Evolutionary conservation across 2,329 filamentous ascomycete species (phyloP), one percentile per base, ranked within the genome.

Genomic region (Calonectria hawksworthii): DNA sequence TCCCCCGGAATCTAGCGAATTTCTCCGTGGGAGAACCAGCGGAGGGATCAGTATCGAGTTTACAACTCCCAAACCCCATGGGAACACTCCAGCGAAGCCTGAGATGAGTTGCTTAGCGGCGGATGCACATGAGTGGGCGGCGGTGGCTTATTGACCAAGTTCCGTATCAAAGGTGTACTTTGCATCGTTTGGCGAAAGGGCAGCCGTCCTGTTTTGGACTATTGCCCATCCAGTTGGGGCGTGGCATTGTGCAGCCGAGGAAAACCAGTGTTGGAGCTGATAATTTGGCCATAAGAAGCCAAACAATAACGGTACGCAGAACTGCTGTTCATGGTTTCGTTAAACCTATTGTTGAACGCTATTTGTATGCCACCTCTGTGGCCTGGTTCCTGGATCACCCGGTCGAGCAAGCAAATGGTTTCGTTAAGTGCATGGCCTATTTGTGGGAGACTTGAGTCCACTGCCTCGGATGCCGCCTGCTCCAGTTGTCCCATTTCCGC

Each of bases 401-500:
- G n/a, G n/a, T n/a, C n/a, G n/a, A n/a, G n/a, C n/a, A n/a, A n/a
- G n/a, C n/a, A n/a, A 11, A 64, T 26, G 6, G 65, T 70, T 52
- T 74, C 69, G 21, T 70, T 44, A 23, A 78, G 74, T 16, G 68
- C 65, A 30, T 74, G 68, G 8, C 70, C 71, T 4, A 65, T 51
- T 8, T 74, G 79, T 30, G 76, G 69, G n/a, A 82, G 74, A 2
- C 76, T 81, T 30, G 77, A 81, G 47, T 84, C 84, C n/a, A 85
- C 81, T 16, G 83, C 84, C 50, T 91, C 87, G 23, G 88, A 87
- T 8, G 90, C 90, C 21, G 90, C 90, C 75, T 87, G 86, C 76
- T 90, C 88, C 36, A 92, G 88, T 23, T 92, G 88, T 13, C 87
- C 87, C 52, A 91, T 83, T 80, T 92, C 88, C 2, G 87, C 88